Evolutionary conservation across 345 rosid genomes (phyloP).

Genomic region (Stellera chamaejasme): DNA sequence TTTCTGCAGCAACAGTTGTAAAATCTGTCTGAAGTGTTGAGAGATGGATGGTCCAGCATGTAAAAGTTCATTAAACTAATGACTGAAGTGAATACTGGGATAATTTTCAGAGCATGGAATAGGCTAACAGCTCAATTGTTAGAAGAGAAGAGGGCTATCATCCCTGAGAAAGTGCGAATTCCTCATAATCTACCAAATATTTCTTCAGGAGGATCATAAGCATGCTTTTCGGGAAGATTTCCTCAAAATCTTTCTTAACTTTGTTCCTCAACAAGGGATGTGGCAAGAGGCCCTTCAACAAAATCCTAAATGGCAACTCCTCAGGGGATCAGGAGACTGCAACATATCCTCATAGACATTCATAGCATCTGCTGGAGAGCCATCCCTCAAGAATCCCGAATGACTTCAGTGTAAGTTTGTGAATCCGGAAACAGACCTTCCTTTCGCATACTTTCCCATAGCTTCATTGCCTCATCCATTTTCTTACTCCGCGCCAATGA

Average conservation of each 20-base stretch:
- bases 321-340: conserved; percentile 88
- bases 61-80: too few species aligned
- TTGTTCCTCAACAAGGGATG: conserved; percentile 84
- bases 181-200: conserved; percentile 65
- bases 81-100: too few species aligned
- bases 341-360: conserved; percentile 93
- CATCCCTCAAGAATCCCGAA: conserved; percentile 70
- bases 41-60: too few species aligned
- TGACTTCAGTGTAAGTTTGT: conserved; percentile 79
- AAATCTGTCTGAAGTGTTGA: too few species aligned
- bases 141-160: too few species aligned
- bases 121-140: too few species aligned
- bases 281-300: conserved; percentile 83
- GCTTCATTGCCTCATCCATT: conserved; percentile 74
- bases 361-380: conserved; percentile 91
- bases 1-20: too few species aligned
- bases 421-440: conserved; percentile 80
- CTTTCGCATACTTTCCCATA: conserved; percentile 74
- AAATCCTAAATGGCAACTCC: conserved; percentile 81
- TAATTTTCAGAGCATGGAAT: too few species aligned
- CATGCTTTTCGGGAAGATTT: conserved; percentile 77
- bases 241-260: conserved; percentile 91
- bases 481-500: conserved; percentile 50
- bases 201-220: conserved; percentile 92
- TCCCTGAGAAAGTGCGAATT: not conserved